Evolutionary conservation across 2,329 filamentous ascomycete genomes (phyloP).

Genomic region (Aspergillus pseudoviridinutans): DNA sequence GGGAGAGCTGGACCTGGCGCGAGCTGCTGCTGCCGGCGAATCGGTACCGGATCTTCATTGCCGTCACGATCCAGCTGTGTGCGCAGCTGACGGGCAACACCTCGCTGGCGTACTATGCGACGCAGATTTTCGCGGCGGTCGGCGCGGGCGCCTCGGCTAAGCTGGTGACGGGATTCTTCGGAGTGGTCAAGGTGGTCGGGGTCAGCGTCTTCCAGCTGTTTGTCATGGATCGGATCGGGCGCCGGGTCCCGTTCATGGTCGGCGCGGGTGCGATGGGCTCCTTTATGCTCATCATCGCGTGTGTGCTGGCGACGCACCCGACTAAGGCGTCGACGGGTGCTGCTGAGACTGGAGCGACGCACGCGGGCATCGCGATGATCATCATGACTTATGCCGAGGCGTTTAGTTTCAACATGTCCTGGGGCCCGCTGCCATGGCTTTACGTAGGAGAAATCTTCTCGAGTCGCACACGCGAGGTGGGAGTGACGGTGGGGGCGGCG

Average conservation of each 20-base stretch:
- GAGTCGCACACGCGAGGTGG: slow-evolving; percentile 32
- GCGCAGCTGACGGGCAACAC: slow-evolving; percentile 51
- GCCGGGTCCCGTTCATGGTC: slow-evolving; percentile 46
- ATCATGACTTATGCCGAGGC: slow-evolving; percentile 52
- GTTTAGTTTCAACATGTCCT: slow-evolving; percentile 38
- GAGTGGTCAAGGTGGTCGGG: slow-evolving; percentile 49
- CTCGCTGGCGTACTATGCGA: slow-evolving; percentile 50
- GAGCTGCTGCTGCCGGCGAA: slow-evolving; percentile 47
- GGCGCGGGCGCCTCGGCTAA: slow-evolving; percentile 47
- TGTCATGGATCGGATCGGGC: slow-evolving; percentile 49
- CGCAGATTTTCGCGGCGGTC: slow-evolving; percentile 50
- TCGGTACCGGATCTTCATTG: slow-evolving; percentile 46
- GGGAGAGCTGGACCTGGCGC: slow-evolving; percentile 45
- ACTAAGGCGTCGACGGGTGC: slow-evolving; percentile 29
- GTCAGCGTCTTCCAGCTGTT: slow-evolving; percentile 47
- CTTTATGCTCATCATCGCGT: slow-evolving; percentile 52
- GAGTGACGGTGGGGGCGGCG: slow-evolving; percentile 32
- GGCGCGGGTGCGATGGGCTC: slow-evolving; percentile 50
- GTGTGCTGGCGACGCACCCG: slow-evolving; percentile 46
- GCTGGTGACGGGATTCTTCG: slow-evolving; percentile 52
- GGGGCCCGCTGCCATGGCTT: slow-evolving; percentile 36
- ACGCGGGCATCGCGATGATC: slow-evolving; percentile 44
- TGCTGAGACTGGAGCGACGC: slow-evolving; percentile 22
- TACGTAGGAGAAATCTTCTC: slow-evolving; percentile 38
- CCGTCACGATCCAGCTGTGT: slow-evolving; percentile 49